Evolutionary conservation across 768 basidiomycete genomes (phyloP).

Genomic region (Collybiopsis confluens): DNA sequence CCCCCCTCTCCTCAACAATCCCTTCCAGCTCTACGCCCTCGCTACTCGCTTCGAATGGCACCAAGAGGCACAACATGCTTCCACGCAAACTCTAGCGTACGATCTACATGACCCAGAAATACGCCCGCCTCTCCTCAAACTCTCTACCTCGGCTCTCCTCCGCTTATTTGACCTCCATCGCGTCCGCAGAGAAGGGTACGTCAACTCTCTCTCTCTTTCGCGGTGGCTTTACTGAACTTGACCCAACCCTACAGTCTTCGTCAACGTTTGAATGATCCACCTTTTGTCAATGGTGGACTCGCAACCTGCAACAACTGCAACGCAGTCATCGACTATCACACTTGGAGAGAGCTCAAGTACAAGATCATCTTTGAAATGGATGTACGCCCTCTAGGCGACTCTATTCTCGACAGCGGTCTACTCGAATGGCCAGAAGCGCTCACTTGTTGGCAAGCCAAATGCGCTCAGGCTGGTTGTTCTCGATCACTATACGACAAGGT

Average conservation of each 20-base stretch:
- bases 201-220: neutral
- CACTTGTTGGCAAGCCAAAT: slow-evolving; percentile 58
- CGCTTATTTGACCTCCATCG: slow-evolving; percentile 54
- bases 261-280: slow-evolving; percentile 47
- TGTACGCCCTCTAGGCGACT: slow-evolving; percentile 53
- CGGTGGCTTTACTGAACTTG: neutral
- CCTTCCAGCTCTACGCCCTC: slow-evolving; percentile 49
- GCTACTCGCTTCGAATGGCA: slow-evolving; percentile 59
- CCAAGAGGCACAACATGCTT: slow-evolving; percentile 50
- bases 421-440: slow-evolving; percentile 53
- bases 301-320: slow-evolving; percentile 53
- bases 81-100: slow-evolving; percentile 49
- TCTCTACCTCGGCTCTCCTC: slow-evolving; percentile 49
- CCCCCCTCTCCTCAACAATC: slow-evolving; percentile 43
- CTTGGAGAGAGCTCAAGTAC: slow-evolving; percentile 64
- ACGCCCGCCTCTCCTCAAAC: slow-evolving; percentile 39
- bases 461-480: slow-evolving; percentile 38
- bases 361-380: slow-evolving; percentile 57
- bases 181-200: slow-evolving; percentile 41
- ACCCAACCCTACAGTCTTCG: slow-evolving; percentile 38
- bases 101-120: slow-evolving; percentile 45
- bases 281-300: slow-evolving; percentile 46
- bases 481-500: slow-evolving; percentile 57
- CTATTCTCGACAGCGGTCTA: slow-evolving; percentile 44
- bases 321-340: slow-evolving; percentile 46